Base-by-base conservation (phyloP, 768 basidiomycete species). In the Suillus placidus region DNA sequence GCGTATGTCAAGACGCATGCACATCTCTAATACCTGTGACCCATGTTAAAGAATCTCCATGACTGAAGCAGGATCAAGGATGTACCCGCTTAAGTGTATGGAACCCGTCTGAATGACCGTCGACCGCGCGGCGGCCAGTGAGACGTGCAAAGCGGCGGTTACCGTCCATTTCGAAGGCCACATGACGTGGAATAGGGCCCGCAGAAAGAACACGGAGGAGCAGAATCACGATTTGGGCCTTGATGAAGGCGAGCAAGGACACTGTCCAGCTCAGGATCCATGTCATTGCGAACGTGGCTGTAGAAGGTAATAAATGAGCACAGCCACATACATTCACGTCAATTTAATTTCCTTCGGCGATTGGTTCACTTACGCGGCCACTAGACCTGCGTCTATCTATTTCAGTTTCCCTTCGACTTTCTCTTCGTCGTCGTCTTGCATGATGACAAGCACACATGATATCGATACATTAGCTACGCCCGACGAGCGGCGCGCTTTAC, bases 161-260 rank as follows among this genome's bases (percentile, higher is more conserved):
- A 4, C 97, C 97, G 73, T 99, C 97, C 95, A 99, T 96, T 34
- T 97, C 89, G 74, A 99, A 96, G 2, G 92, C 95, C 35, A 99
- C 85, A 80, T 99, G 97, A 51, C 81, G 77, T 0, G 97, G 97
- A 10, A 96, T 83, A 0, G 97, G 96, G 0, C 95, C 96, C 2
- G 91, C 82, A 0, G 90, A 81, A 54, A 99, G 84, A 23, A 95
- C 78, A 65, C 78, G 79, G 55, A 96, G 81, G 32, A 95, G 73
- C 20, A 87, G 73, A 64, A 84, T 79, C 23, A 61, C 35, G 7
- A 77, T 63, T 67, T 77, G 77, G 60, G 62, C 61, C 32, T 66
- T 68, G 57, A 76, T 57, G 45, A 66, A 64, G 7, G 66, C 16
- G 58, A 76, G 60, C 30, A 62, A 34, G 18, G 64, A 62, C 43